Percentiles rank a stretch among this genome's conserved stretches.
Evolutionary conservation across 139 green algal genomes (phyloP).

Genomic region (Chlorella ohadii): DNA sequence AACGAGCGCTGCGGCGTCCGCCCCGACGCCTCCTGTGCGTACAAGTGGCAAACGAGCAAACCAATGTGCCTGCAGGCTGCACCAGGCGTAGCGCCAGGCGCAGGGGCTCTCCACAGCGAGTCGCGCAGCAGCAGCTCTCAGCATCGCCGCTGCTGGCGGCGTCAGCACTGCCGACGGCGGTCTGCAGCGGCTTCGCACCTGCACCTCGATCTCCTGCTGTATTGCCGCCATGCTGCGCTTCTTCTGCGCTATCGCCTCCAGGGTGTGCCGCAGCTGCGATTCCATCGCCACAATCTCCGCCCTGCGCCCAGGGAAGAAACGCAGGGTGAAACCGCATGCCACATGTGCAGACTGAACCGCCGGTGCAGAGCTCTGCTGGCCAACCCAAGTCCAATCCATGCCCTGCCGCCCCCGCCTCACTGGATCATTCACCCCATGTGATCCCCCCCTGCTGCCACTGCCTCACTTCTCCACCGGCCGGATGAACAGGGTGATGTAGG

Average conservation of each 20-base stretch:
- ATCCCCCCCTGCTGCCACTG: not conserved
- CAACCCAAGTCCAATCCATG: too few species aligned
- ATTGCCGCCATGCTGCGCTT: slow-evolving; percentile 60
- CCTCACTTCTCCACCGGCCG: slow-evolving; percentile 69
- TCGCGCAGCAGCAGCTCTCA: not conserved
- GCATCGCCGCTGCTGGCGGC: too few species aligned
- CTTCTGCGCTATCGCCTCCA: slow-evolving; percentile 72
- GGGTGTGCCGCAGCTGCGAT: slow-evolving; percentile 74
- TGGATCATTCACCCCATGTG: too few species aligned
- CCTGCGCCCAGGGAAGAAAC: not conserved
- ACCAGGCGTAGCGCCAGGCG: too few species aligned
- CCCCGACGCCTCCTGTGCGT: slow-evolving; percentile 1
- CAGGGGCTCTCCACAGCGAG: too few species aligned
- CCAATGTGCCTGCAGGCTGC: too few species aligned
- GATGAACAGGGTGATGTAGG: slow-evolving; percentile 92
- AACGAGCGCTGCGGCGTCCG: slow-evolving; percentile 43
- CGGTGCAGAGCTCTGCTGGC: too few species aligned
- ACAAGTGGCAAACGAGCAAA: too few species aligned
- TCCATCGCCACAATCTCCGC: slow-evolving; percentile 84
- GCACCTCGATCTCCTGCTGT: slow-evolving; percentile 52
- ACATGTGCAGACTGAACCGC: too few species aligned
- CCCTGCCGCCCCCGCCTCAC: too few species aligned
- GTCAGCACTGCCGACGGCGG: not conserved
- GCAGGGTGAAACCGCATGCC: too few species aligned
- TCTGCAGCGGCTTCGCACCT: not conserved